Conservation (phyloP, 805 yeast genomes). For the Monosporozyma solicola region DNA sequence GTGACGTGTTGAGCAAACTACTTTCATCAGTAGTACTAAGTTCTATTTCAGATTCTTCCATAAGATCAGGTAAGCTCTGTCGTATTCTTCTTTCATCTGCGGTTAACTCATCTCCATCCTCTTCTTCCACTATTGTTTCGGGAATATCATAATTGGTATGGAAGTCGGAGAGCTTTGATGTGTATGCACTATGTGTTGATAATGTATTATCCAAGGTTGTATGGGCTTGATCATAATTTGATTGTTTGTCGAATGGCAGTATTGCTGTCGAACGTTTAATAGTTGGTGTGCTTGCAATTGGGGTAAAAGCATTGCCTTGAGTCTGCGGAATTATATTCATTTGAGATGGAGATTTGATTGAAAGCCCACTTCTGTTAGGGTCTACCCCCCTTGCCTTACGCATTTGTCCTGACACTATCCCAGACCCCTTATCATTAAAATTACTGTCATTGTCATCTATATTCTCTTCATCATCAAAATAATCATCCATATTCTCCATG, state of each 20-base stretch:
- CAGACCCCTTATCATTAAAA: neutral
- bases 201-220: neutral
- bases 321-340: neutral
- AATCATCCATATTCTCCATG: slow-evolving; percentile 63
- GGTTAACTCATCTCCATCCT: neutral
- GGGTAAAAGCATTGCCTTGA: neutral
- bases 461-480: slow-evolving; percentile 39
- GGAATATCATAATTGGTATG: neutral
- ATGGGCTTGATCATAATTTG: neutral
- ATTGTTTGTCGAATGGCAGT: neutral
- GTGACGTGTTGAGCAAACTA: slow-evolving; percentile 20
- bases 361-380: neutral
- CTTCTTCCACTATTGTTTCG: neutral
- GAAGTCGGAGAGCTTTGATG: neutral
- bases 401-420: neutral
- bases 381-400: neutral
- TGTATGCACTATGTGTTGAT: neutral
- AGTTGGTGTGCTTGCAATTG: neutral
- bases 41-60: slow-evolving; percentile 56
- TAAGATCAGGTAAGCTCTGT: slow-evolving; percentile 51
- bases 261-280: neutral
- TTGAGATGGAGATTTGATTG: slow-evolving; percentile 1
- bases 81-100: neutral
- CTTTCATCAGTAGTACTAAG: slow-evolving; percentile 23
- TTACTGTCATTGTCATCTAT: neutral